These are phyloP conservation scores for Anacardium occidentale DNA, from an alignment of 345 rosid species.

Conservation along the genomic window DNA sequence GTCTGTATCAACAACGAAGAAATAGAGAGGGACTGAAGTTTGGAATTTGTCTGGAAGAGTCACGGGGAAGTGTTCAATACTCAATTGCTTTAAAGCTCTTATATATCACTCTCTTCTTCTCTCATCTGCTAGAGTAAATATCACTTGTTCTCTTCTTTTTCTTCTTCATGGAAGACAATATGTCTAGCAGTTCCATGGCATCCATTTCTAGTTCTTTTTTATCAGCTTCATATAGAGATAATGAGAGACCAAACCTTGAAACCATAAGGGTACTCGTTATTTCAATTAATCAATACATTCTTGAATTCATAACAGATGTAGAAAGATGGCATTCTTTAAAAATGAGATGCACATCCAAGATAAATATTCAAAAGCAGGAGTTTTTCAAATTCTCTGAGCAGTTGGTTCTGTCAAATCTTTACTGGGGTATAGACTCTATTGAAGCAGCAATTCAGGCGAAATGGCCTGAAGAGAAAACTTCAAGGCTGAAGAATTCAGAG, in stretches of 20 bases:
- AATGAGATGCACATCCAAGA: constrained; percentile 40
- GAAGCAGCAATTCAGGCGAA: constrained; percentile 51
- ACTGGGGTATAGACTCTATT: constrained; percentile 67
- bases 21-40: constrained; percentile 27
- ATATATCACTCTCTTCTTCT: constrained; percentile 19
- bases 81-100: constrained; percentile 1
- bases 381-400: constrained; percentile 65
- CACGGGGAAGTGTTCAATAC: constrained; percentile 38
- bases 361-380: constrained; percentile 38
- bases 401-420: constrained; percentile 65
- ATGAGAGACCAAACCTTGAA: constrained; percentile 41
- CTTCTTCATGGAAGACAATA: constrained; percentile 10
- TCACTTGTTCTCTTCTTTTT: background rate
- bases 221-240: constrained; percentile 25
- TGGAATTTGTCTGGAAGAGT: constrained; percentile 35
- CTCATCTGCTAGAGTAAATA: constrained; percentile 17
- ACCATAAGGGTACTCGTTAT: constrained; percentile 37
- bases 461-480: constrained; percentile 33
- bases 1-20: constrained; percentile 25
- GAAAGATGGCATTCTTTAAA: constrained; percentile 43
- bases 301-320: constrained; percentile 26
- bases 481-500: constrained; percentile 52
- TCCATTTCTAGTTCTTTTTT: constrained; percentile 31
- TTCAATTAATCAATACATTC: constrained; percentile 46
- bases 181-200: constrained; percentile 33